Evolutionary conservation across 768 basidiomycete genomes (phyloP).

Genomic region (Russula earlei): DNA sequence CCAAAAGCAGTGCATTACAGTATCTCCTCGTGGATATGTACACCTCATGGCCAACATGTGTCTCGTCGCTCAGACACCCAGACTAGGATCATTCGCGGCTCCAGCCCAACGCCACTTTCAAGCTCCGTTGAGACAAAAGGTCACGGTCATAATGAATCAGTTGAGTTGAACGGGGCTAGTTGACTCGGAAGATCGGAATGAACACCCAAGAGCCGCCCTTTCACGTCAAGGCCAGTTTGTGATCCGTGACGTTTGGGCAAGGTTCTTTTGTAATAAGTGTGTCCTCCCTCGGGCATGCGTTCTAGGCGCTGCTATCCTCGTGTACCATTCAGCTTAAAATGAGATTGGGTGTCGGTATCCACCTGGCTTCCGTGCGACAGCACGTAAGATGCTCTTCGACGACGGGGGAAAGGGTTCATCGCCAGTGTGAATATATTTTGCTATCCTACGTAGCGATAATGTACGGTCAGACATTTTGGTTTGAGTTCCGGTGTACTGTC

Average conservation of each 20-base stretch:
- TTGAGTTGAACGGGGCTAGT: not conserved
- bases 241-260: not conserved
- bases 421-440: too few species aligned
- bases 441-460: too few species aligned
- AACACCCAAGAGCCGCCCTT: not conserved
- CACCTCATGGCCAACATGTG: not conserved
- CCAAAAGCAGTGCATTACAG: not conserved
- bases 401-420: not conserved
- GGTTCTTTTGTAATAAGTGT: not conserved
- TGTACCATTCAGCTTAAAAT: not conserved
- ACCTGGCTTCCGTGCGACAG: not conserved
- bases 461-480: not conserved
- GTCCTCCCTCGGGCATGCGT: not conserved
- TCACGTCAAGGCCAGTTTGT: too few species aligned
- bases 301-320: not conserved
- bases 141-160: constrained; percentile 4
- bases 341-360: not conserved
- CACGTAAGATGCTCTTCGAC: not conserved
- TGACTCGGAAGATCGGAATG: constrained; percentile 2
- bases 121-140: not conserved
- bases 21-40: not conserved
- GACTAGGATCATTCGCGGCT: not conserved
- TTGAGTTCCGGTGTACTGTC: not conserved
- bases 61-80: too few species aligned
- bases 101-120: not conserved